Percentiles rank a stretch among this genome's conserved stretches.
Evolutionary conservation across 2,329 filamentous ascomycete genomes (phyloP).

Genomic region (Canariomyces notabilis): DNA sequence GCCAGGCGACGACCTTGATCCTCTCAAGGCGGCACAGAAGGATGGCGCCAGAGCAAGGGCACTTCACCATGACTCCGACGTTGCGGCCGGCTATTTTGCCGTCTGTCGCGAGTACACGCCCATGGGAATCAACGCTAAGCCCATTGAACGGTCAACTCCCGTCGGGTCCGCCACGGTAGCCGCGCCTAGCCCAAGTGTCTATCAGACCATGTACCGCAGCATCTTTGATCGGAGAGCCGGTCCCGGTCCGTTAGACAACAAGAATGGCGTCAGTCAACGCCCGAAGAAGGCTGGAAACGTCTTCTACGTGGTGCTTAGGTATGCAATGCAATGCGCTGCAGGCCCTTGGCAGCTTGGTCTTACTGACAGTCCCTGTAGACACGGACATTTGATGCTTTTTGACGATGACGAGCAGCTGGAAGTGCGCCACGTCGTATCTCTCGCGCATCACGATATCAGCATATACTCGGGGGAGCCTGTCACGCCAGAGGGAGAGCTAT

Average conservation of each 20-base stretch:
- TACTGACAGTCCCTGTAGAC: conserved; percentile 45
- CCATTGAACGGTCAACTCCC: conserved; percentile 78
- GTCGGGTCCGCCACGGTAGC: conserved; percentile 69
- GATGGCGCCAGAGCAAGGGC: conserved; percentile 54
- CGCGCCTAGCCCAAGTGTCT: conserved; percentile 84
- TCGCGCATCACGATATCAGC: conserved; percentile 80
- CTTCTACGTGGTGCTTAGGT: conserved; percentile 89
- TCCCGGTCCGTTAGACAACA: conserved; percentile 43
- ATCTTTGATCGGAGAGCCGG: conserved; percentile 77
- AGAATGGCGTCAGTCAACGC: conserved; percentile 45
- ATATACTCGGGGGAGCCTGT: conserved; percentile 74
- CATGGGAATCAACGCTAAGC: conserved; percentile 86
- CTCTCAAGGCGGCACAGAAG: conserved; percentile 56
- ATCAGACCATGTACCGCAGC: conserved; percentile 96
- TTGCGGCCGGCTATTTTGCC: conserved; percentile 89
- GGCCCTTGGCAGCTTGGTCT: neutral
- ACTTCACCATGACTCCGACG: conserved; percentile 61
- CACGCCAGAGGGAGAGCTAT: conserved; percentile 88
- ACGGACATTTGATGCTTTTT: conserved; percentile 95
- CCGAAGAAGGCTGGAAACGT: conserved; percentile 73
- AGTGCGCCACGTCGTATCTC: conserved; percentile 90
- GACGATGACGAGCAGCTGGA: conserved; percentile 94
- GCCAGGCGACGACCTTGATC: conserved; percentile 59
- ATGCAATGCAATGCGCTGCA: conserved; percentile 34
- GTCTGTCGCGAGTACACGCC: conserved; percentile 90